Base-by-base conservation (phyloP, 331 rosid genomes). In the Quercus phellos region DNA sequence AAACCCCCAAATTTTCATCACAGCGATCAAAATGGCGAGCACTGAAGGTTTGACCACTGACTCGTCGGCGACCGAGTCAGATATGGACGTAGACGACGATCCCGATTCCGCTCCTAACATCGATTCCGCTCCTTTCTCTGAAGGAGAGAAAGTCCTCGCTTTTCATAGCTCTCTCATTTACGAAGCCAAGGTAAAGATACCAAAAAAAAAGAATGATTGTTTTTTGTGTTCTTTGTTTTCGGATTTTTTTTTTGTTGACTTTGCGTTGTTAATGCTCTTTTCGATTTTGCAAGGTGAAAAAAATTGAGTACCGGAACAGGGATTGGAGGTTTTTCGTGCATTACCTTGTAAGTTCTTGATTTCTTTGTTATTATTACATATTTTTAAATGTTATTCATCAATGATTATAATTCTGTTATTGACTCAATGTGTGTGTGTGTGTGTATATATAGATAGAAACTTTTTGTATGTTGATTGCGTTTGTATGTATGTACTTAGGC, bases 91-190 rank as follows among this genome's bases (percentile, higher is more conserved):
- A 51, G 81, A 77, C 70, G 67, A 67, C 26, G 80, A 60, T 56
- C 68, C 74, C 80, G 70, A 61, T 61, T 74, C 51, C 22, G 42
- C 75, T 29, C 77, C 77, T 18, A 26, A 78, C 21, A 35, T 59
- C 19, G 84, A 76, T 64, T 86, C 91, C 13, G 34, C 85, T 71
- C 90, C 96, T 26, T 92, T 54, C 51, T 68, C 71, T 2, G 89
- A 50, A 29, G 93, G 85, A 26, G 94, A 89, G 55, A 89, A 80
- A 86, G 92, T 83, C 75, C 81, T 94, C 21, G 96, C 91, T 38
- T 82, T 16, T 26, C 96, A 91, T 60, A 76, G 46, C 35, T 0
- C 6, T 42, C 72, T 54, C 64, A 77, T 90, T 22, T 94, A 94
- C 80, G 90, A 83, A 68, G 98, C 96, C 34, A 94, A 89, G 97